A percentile compares a stretch with the other conserved stretches of the same genome.
These are phyloP conservation scores for Leucocoprinus sp. DNA, from an alignment of 768 basidiomycete species.

Conservation along the genomic window DNA sequence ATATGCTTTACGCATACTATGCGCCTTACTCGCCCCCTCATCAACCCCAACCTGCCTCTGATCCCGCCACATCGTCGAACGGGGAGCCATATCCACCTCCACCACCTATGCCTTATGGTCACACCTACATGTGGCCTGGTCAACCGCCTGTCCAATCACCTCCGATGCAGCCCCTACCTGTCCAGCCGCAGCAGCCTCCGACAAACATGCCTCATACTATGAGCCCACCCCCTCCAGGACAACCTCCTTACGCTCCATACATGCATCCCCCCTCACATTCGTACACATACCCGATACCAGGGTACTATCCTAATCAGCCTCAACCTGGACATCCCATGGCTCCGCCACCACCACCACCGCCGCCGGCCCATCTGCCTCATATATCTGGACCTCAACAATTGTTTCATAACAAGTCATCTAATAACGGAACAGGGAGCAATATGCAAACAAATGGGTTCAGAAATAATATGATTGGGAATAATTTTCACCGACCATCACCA, in stretches of 20 bases:
- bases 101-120: slow-evolving; percentile 10
- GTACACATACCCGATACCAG: slow-evolving; percentile 12
- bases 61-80: slow-evolving; percentile 13
- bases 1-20: slow-evolving; percentile 17
- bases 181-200: slow-evolving; percentile 8
- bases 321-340: slow-evolving; percentile 14
- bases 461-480: slow-evolving; percentile 18
- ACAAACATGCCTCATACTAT: slow-evolving; percentile 11
- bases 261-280: slow-evolving; percentile 17
- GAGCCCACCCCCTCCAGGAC: slow-evolving; percentile 14
- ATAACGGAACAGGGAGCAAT: slow-evolving; percentile 19
- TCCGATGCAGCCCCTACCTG: slow-evolving; percentile 9
- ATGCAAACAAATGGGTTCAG: slow-evolving; percentile 12
- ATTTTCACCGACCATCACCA: slow-evolving; percentile 18
- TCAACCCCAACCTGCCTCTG: slow-evolving; percentile 12
- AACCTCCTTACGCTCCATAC: slow-evolving; percentile 14
- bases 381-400: slow-evolving; percentile 2
- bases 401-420: slow-evolving; percentile 1
- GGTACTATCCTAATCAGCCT: slow-evolving; percentile 15
- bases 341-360: slow-evolving; percentile 16
- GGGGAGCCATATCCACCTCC: slow-evolving; percentile 13
- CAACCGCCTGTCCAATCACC: slow-evolving; percentile 13
- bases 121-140: slow-evolving; percentile 12
- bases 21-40: slow-evolving; percentile 16
- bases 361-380: slow-evolving; percentile 10